Evolutionary conservation across 129 eudicot genomes (phyloP).

Genomic region (Saussurea involucrata): DNA sequence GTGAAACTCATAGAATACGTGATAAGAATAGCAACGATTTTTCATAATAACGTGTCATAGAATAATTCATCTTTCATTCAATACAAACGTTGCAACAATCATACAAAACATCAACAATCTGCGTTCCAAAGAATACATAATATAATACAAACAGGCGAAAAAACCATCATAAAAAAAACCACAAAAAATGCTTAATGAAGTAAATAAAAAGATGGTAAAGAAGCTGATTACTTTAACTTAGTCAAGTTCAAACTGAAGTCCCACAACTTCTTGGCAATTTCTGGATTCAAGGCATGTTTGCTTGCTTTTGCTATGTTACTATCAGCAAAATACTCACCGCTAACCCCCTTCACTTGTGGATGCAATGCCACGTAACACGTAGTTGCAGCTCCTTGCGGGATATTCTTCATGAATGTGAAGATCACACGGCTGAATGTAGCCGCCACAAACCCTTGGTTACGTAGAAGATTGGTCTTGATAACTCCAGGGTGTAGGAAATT

Average conservation of each 20-base stretch:
- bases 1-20: neutral
- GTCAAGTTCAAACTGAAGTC: constrained; percentile 70
- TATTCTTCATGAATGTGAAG: constrained; percentile 19
- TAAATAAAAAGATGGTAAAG: neutral
- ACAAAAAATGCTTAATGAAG: neutral
- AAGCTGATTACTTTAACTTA: constrained; percentile 16
- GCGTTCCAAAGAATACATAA: neutral
- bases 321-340: constrained; percentile 81
- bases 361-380: constrained; percentile 76
- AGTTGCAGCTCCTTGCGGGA: constrained; percentile 80
- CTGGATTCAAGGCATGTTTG: constrained; percentile 35
- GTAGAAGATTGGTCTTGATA: constrained; percentile 26
- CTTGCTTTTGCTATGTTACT: constrained; percentile 49
- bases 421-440: constrained; percentile 8
- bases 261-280: constrained; percentile 79
- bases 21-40: neutral
- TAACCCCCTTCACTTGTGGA: constrained; percentile 73
- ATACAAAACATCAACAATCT: neutral
- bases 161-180: neutral
- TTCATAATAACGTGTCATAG: neutral
- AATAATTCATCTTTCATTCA: neutral
- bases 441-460: constrained; percentile 29
- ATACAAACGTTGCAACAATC: neutral
- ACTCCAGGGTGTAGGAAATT: constrained; percentile 39
- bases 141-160: constrained; percentile 6